Percentiles rank a stretch among this genome's conserved stretches.
These are phyloP conservation scores for Saccharomycopsis crataegensis DNA, from an alignment of 1,139 yeast species.

Conservation along the genomic window DNA sequence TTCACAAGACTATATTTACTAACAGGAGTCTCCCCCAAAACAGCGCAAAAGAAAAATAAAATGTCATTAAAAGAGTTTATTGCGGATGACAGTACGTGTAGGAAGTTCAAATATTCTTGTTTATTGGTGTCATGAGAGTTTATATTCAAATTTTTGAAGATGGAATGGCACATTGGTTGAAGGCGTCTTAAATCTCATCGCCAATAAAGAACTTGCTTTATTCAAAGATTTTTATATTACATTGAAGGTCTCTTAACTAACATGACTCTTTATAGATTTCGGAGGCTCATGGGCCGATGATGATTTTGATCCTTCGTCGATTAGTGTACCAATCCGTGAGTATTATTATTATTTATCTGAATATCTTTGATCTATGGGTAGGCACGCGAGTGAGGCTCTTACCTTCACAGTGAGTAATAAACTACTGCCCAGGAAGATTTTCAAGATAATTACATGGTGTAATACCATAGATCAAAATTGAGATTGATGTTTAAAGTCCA, in stretches of 20 bases:
- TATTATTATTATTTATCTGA: neutral
- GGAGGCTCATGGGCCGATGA: constrained; percentile 51
- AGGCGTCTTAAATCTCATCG: neutral
- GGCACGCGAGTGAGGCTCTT: too few relatives aligned
- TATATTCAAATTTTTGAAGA: too few relatives aligned
- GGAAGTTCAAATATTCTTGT: too few relatives aligned
- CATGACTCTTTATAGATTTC: neutral
- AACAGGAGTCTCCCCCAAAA: neutral
- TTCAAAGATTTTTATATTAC: neutral
- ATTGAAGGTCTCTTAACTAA: neutral
- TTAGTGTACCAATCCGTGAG: constrained; percentile 37
- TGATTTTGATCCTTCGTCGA: constrained; percentile 48
- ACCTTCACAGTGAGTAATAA: neutral
- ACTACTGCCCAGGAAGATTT: neutral
- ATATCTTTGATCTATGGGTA: too few relatives aligned
- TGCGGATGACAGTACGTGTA: constrained; percentile 43
- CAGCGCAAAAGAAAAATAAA: constrained; percentile 32
- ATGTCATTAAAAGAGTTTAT: constrained; percentile 48
- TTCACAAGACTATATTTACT: too few relatives aligned
- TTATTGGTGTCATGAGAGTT: too few relatives aligned
- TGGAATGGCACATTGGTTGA: neutral
- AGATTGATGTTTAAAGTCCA: too few relatives aligned
- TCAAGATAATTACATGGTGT: too few relatives aligned
- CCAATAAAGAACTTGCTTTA: neutral
- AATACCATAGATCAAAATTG: too few relatives aligned